Evolutionary conservation across 2,329 filamentous ascomycete genomes (phyloP).

Genomic region (Botrytis cinerea): DNA sequence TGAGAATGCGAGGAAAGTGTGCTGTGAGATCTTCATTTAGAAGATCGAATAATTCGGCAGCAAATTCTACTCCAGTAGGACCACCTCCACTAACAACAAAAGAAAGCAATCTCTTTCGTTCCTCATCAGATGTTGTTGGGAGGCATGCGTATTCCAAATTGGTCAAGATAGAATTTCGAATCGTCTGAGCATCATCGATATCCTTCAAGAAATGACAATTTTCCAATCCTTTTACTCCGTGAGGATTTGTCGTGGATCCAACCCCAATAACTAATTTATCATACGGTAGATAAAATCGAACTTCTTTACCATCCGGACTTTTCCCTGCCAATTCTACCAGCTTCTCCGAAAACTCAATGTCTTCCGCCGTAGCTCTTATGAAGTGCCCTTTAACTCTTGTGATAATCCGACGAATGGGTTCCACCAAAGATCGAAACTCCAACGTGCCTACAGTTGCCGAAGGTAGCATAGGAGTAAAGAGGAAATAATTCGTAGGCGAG

Average conservation of each 20-base stretch:
- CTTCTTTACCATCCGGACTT: constrained; percentile 69
- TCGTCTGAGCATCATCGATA: constrained; percentile 85
- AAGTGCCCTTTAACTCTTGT: constrained; percentile 81
- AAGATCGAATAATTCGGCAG: constrained; percentile 92
- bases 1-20: constrained; percentile 84
- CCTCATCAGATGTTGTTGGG: constrained; percentile 87
- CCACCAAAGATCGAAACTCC: constrained; percentile 85
- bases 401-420: constrained; percentile 87
- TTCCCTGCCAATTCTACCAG: constrained; percentile 81
- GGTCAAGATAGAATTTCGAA: constrained; percentile 83
- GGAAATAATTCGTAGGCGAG: constrained; percentile 92
- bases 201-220: constrained; percentile 95
- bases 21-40: constrained; percentile 88
- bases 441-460: constrained; percentile 95
- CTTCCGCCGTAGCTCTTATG: constrained; percentile 80
- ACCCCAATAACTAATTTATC: constrained; percentile 95
- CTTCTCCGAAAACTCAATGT: constrained; percentile 89
- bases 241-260: constrained; percentile 88
- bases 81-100: constrained; percentile 97
- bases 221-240: constrained; percentile 92
- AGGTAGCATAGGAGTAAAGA: constrained; percentile 97
- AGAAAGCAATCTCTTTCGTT: constrained; percentile 82
- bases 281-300: constrained; percentile 90
- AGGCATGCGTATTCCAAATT: constrained; percentile 90
- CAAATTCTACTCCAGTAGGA: constrained; percentile 96